Evolutionary conservation across 305 asterid genomes (phyloP).

Genomic region (Caryopteris hybrid): DNA sequence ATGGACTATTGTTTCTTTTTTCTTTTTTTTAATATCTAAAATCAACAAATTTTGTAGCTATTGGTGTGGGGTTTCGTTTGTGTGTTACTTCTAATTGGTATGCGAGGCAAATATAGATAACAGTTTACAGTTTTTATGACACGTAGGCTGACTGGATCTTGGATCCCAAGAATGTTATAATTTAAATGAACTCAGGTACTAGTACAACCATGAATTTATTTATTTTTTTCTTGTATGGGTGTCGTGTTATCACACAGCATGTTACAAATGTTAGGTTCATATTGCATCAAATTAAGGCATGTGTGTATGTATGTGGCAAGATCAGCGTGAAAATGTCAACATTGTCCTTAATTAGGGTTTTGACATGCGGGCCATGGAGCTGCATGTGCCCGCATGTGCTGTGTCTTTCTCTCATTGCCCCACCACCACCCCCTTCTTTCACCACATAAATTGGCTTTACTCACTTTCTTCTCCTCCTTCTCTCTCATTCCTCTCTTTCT

Average conservation of each 20-base stretch:
- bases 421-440: constrained; percentile 47
- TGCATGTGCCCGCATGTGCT: constrained; percentile 92
- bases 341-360: constrained; percentile 41
- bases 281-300: constrained; percentile 19
- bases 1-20: too few species aligned
- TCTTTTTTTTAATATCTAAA: too few species aligned
- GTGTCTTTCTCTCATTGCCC: constrained; percentile 58
- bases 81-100: too few species aligned
- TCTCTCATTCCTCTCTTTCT: background rate
- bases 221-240: too few species aligned
- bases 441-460: constrained; percentile 45
- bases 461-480: constrained; percentile 31
- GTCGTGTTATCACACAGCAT: background rate
- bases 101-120: too few species aligned
- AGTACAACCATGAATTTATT: too few species aligned
- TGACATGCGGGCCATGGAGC: constrained; percentile 41
- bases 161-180: constrained; percentile 8
- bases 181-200: too few species aligned
- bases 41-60: too few species aligned
- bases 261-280: constrained; percentile 34
- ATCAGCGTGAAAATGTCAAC: constrained; percentile 27
- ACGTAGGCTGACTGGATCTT: too few species aligned
- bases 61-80: too few species aligned
- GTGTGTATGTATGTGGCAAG: too few species aligned
- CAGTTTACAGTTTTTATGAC: too few species aligned